A percentile compares a stretch with the other conserved stretches of the same genome.
Conservation (phyloP, 169 alveolate genomes). For the Plasmodium malariae region DNA sequence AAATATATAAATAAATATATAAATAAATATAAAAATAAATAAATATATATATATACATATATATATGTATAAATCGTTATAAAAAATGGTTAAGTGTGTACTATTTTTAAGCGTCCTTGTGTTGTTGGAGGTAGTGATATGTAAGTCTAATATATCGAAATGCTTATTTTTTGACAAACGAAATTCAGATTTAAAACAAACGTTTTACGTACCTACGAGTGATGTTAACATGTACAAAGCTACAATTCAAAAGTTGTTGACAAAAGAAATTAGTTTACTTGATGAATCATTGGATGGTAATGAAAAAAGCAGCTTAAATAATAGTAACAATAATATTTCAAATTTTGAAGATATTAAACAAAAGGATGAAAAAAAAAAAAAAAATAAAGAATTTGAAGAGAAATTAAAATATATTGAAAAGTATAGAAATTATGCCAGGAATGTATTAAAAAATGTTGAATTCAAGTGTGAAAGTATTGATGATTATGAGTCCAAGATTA, state of each 20-base stretch:
- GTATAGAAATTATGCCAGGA: slow-evolving; percentile 57
- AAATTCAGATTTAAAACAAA: slow-evolving; percentile 34
- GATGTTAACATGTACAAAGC: slow-evolving; percentile 63
- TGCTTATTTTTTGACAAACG: slow-evolving; percentile 45
- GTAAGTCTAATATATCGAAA: slow-evolving; percentile 41
- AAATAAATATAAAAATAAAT: no score
- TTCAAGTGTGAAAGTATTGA: slow-evolving; percentile 45
- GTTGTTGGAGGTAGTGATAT: not conserved
- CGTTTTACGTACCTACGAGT: slow-evolving; percentile 37
- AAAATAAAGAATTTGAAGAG: slow-evolving; percentile 64
- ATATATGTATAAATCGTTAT: no score
- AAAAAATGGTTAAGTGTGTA: not conserved
- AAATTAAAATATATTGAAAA: slow-evolving; percentile 62
- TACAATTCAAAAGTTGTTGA: slow-evolving; percentile 27
- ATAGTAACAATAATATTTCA: not conserved
- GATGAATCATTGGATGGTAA: slow-evolving; percentile 12
- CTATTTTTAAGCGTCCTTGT: not conserved
- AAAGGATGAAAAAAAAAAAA: slow-evolving; percentile 44
- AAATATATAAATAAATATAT: no score
- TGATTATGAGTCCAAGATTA: slow-evolving; percentile 40
- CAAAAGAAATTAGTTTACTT: slow-evolving; percentile 25
- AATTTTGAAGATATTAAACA: slow-evolving; percentile 52
- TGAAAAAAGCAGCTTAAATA: not conserved
- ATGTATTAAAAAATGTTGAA: slow-evolving; percentile 51
- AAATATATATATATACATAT: no score